phyloP scores from a whole-genome alignment of 768 basidiomycete genomes.

The Phanerochaete carnosa region DNA sequence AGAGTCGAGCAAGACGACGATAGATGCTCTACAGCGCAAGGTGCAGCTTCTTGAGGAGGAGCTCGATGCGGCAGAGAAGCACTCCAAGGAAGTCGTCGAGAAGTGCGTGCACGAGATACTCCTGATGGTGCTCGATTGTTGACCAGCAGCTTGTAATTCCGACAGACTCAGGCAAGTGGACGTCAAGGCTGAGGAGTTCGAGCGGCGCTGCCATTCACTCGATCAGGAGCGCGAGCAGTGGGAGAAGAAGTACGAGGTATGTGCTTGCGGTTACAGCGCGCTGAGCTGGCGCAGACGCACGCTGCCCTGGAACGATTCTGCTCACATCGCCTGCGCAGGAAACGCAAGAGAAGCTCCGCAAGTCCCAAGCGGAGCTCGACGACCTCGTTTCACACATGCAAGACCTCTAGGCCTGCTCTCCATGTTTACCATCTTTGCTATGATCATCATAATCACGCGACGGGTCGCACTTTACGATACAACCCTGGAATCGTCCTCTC shows the following conservation, averaged over 20 bases:
- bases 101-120: conserved; percentile 57
- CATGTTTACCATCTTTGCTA: conserved; percentile 3
- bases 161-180: conserved; percentile 90
- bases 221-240: conserved; percentile 91
- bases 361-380: conserved; percentile 78
- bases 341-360: conserved; percentile 60
- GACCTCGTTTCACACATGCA: conserved; percentile 80
- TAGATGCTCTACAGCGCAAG: conserved; percentile 77
- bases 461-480: conserved; percentile 7
- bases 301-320: background rate
- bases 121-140: conserved; percentile 1
- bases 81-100: conserved; percentile 92
- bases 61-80: conserved; percentile 93
- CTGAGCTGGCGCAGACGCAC: background rate
- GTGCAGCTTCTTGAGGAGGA: conserved; percentile 93
- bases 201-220: conserved; percentile 79
- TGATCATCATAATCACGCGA: conserved; percentile 8
- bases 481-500: conserved; percentile 5
- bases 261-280: conserved; percentile 18
- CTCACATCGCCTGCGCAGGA: conserved; percentile 48
- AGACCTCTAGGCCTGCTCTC: conserved; percentile 21
- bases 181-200: conserved; percentile 98
- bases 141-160: conserved; percentile 4
- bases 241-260: conserved; percentile 94
- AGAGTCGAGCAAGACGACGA: conserved; percentile 65